Evolutionary conservation across 1,284 basidiomycete species (phyloP).

Genomic region (Polyporus tsugae): DNA sequence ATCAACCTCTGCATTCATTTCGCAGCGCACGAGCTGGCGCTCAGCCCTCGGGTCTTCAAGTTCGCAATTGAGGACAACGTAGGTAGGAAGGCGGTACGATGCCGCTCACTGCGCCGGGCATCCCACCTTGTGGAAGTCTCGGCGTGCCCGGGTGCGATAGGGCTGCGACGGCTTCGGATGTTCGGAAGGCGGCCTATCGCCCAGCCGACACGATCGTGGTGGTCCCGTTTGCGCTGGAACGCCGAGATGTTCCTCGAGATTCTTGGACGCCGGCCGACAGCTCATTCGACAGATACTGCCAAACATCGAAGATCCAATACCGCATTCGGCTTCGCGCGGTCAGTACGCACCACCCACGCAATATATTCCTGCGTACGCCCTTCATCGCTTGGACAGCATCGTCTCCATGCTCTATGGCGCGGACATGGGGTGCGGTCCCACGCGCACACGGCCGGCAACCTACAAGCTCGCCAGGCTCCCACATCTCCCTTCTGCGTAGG

Average conservation of each 20-base stretch:
- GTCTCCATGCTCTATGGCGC: slow-evolving; percentile 1
- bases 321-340: slow-evolving; percentile 16
- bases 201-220: slow-evolving; percentile 1
- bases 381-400: slow-evolving; percentile 3
- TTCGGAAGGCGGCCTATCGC: not conserved
- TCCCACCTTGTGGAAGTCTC: not conserved
- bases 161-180: not conserved
- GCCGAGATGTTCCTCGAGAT: slow-evolving; percentile 10
- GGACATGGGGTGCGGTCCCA: slow-evolving; percentile 19
- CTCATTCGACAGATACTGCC: slow-evolving; percentile 31
- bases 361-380: slow-evolving; percentile 1
- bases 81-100: not conserved
- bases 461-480: slow-evolving; percentile 22
- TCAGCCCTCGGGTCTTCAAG: not conserved
- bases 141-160: not conserved
- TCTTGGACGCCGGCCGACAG: slow-evolving; percentile 19
- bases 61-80: not conserved
- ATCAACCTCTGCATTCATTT: not conserved
- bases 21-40: not conserved
- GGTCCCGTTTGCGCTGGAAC: slow-evolving; percentile 2
- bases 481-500: not conserved
- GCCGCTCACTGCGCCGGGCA: not conserved
- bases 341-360: not conserved
- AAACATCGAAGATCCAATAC: slow-evolving; percentile 31
- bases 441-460: slow-evolving; percentile 22